Evolutionary conservation across 179 eudicot genomes (phyloP).

Genomic region (Amaranthus tricolor): DNA sequence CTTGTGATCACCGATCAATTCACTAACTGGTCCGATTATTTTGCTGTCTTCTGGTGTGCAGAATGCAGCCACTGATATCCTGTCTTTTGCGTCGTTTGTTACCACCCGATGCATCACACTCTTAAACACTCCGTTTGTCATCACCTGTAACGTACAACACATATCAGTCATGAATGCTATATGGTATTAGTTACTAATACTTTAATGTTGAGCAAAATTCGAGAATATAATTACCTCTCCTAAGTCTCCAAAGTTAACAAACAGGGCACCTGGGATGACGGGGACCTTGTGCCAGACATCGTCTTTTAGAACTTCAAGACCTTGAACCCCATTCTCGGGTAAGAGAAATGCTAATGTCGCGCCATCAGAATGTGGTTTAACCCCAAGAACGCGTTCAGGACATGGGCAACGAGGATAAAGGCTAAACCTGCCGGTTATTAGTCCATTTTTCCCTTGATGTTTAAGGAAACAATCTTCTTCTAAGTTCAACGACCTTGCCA

Average conservation of each 20-base stretch:
- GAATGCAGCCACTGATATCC: constrained; percentile 53
- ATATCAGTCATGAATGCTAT: neutral
- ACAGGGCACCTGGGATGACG: constrained; percentile 34
- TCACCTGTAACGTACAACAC: constrained; percentile 34
- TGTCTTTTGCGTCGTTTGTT: constrained; percentile 41
- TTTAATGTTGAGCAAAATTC: neutral
- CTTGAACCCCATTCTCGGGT: constrained; percentile 42
- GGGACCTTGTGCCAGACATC: constrained; percentile 52
- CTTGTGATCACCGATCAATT: constrained; percentile 30
- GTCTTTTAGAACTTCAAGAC: constrained; percentile 46
- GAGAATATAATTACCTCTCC: constrained; percentile 44
- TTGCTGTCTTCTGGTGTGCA: constrained; percentile 41
- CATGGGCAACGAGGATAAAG: constrained; percentile 48
- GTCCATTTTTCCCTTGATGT: constrained; percentile 42
- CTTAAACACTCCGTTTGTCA: constrained; percentile 61
- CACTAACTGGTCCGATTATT: constrained; percentile 46
- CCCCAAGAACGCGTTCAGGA: constrained; percentile 50
- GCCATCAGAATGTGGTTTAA: constrained; percentile 53
- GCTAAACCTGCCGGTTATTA: constrained; percentile 36
- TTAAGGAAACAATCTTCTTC: constrained; percentile 37
- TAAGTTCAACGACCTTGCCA: constrained; percentile 32
- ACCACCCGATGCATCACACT: constrained; percentile 61
- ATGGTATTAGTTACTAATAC: neutral
- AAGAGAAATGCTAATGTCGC: constrained; percentile 38
- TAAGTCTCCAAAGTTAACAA: constrained; percentile 51